These are phyloP conservation scores for Solanum boliviense DNA, from an alignment of 257 asterid genomes.

Conservation along the genomic window DNA sequence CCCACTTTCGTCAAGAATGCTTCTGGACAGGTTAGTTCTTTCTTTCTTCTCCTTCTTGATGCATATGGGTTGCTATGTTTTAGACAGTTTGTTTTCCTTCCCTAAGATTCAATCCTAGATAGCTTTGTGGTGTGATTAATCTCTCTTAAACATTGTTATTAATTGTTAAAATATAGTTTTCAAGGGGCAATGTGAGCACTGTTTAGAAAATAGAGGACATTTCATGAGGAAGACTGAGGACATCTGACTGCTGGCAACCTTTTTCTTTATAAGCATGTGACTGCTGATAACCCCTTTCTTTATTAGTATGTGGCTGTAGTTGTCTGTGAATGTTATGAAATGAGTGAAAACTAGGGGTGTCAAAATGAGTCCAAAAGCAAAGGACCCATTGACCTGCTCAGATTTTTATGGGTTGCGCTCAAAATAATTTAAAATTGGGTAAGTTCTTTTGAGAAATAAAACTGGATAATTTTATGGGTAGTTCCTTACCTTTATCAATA, in stretches of 20 bases:
- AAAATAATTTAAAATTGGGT: not conserved
- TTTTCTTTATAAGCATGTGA: not conserved
- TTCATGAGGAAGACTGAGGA: not conserved
- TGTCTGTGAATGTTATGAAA: not conserved
- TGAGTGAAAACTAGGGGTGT: not conserved
- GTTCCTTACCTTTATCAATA: not conserved
- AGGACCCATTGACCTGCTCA: not conserved
- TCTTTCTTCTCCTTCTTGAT: not conserved
- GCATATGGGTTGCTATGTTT: not conserved
- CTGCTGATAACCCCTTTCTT: not conserved
- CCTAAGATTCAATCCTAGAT: not conserved
- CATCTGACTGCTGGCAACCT: not conserved
- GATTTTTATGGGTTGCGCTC: not conserved
- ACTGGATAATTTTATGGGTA: not conserved
- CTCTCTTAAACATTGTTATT: not conserved
- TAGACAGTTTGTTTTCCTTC: not conserved
- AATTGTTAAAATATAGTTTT: not conserved
- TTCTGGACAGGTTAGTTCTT: conserved; percentile 46
- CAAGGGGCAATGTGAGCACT: not conserved
- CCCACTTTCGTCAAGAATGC: conserved; percentile 46
- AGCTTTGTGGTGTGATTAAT: not conserved
- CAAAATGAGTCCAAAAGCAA: not conserved
- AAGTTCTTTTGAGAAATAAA: not conserved
- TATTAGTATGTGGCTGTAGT: not conserved
- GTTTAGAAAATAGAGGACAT: not conserved